Evolutionary conservation across 1,284 basidiomycete genomes (phyloP).

Genomic region (Fomes fomentarius): DNA sequence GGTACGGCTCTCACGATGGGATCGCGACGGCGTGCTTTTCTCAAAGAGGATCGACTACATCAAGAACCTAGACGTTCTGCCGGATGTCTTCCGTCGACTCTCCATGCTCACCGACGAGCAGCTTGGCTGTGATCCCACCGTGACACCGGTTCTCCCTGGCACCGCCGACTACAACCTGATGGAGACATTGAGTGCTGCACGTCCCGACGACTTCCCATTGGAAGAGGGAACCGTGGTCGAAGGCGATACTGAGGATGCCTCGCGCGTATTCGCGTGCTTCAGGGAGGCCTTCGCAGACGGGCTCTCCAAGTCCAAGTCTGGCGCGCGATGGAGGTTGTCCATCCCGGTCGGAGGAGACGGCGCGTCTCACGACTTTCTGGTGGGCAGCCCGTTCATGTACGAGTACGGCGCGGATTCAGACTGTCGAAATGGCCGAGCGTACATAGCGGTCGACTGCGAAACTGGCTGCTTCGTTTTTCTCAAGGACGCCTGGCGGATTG

Average conservation of each 20-base stretch:
- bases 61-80: neutral
- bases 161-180: constrained; percentile 7
- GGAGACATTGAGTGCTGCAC: neutral
- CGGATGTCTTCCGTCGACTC: constrained; percentile 3
- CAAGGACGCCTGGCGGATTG: constrained; percentile 11
- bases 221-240: neutral
- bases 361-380: neutral
- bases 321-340: neutral
- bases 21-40: neutral
- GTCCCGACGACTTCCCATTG: neutral
- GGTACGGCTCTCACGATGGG: neutral
- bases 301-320: too few relatives aligned
- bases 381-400: neutral
- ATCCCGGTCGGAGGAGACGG: constrained; percentile 1
- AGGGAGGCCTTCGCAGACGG: neutral
- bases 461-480: constrained; percentile 8
- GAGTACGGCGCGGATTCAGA: neutral
- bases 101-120: constrained; percentile 4
- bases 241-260: neutral
- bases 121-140: constrained; percentile 10
- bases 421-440: constrained; percentile 5
- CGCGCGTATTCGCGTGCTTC: neutral
- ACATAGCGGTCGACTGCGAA: constrained; percentile 4
- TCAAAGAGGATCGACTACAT: neutral
- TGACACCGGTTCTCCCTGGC: neutral